These are phyloP conservation scores for Moniliella sp. DNA, from an alignment of 1,284 basidiomycete genomes.

Conservation along the genomic window DNA sequence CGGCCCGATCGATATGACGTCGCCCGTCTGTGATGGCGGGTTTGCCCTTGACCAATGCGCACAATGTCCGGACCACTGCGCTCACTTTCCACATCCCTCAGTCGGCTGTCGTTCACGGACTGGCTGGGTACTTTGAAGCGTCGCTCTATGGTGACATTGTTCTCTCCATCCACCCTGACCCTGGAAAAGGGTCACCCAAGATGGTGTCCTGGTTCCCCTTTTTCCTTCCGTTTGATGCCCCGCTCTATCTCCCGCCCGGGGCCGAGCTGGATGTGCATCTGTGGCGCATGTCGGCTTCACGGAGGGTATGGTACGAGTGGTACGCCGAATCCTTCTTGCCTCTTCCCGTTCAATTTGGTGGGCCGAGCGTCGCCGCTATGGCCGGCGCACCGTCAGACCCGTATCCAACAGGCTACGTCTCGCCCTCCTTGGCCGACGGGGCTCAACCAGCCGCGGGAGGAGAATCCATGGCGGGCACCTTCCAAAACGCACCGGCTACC, in stretches of 20 bases:
- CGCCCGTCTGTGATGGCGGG: constrained; percentile 20
- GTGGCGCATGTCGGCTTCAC: constrained; percentile 60
- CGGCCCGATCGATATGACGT: constrained; percentile 15
- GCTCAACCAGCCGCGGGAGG: no score
- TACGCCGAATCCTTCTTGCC: constrained; percentile 75
- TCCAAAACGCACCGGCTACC: constrained; percentile 25
- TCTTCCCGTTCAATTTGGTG: constrained; percentile 7
- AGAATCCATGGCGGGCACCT: no score
- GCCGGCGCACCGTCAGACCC: no score
- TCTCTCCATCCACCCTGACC: constrained; percentile 77
- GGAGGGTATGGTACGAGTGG: constrained; percentile 97
- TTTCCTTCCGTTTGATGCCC: constrained; percentile 73
- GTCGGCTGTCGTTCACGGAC: constrained; percentile 79
- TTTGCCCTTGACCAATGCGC: constrained; percentile 35
- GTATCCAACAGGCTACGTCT: no score
- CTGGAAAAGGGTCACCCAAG: constrained; percentile 53
- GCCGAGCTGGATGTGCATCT: constrained; percentile 78
- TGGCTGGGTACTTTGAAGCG: constrained; percentile 94
- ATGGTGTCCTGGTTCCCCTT: constrained; percentile 99
- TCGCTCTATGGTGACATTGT: constrained; percentile 69
- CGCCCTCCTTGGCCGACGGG: no score
- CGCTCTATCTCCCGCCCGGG: constrained; percentile 72
- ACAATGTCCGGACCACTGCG: constrained; percentile 34
- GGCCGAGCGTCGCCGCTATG: no score
- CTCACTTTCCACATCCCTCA: constrained; percentile 74